Evolutionary conservation across 495 filamentous ascomycete genomes (phyloP).

Genomic region (Xylaria grammica): DNA sequence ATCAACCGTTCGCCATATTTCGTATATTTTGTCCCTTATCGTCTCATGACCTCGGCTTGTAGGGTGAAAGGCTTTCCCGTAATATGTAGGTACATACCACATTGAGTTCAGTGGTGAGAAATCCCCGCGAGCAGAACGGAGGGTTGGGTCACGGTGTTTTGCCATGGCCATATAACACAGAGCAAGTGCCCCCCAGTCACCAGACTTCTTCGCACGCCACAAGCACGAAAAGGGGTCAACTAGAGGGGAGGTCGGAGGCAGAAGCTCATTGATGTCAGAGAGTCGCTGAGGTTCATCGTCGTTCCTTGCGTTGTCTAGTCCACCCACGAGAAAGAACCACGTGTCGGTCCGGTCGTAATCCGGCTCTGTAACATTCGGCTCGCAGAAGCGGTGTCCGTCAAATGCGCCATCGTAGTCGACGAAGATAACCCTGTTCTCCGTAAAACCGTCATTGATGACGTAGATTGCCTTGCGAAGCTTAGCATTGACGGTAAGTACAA

Average conservation of each 20-base stretch:
- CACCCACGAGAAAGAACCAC: slow-evolving; percentile 57
- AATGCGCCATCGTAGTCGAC: slow-evolving; percentile 49
- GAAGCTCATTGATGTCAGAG: slow-evolving; percentile 17
- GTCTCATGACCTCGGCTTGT: slow-evolving; percentile 42
- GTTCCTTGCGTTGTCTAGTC: slow-evolving; percentile 38
- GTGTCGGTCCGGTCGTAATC: slow-evolving; percentile 44
- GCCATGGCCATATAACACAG: slow-evolving; percentile 49
- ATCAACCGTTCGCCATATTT: slow-evolving; percentile 32
- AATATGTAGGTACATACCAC: slow-evolving; percentile 52
- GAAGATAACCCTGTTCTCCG: slow-evolving; percentile 43
- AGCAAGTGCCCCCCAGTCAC: slow-evolving; percentile 47
- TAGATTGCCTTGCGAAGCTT: slow-evolving; percentile 37
- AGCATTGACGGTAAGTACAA: slow-evolving; percentile 45
- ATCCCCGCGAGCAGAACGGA: slow-evolving; percentile 31
- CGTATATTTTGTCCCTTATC: slow-evolving; percentile 43
- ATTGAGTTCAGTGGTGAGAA: slow-evolving; percentile 37
- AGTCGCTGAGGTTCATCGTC: slow-evolving; percentile 13
- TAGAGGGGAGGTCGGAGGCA: slow-evolving; percentile 33
- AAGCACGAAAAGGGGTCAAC: slow-evolving; percentile 40
- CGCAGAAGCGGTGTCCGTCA: slow-evolving; percentile 56
- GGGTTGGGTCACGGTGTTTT: slow-evolving; percentile 34
- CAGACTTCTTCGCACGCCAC: slow-evolving; percentile 30
- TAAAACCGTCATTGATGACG: slow-evolving; percentile 37
- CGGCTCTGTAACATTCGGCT: slow-evolving; percentile 48
- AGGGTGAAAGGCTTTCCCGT: slow-evolving; percentile 53